These are phyloP conservation scores for Penicillium nucicola DNA, from an alignment of 495 filamentous ascomycete genomes.

Conservation along the genomic window DNA sequence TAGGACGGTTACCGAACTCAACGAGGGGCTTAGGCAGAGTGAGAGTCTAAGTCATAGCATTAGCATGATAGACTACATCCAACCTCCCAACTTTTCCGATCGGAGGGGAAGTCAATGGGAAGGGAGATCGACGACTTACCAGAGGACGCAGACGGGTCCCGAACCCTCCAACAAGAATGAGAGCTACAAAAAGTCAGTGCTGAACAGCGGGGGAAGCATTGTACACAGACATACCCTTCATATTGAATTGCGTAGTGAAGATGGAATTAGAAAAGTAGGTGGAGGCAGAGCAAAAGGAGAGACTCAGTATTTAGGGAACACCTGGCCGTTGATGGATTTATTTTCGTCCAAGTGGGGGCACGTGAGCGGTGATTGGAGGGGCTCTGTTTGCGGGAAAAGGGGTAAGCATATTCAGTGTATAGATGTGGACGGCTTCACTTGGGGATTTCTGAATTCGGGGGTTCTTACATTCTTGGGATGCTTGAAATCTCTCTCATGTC, in stretches of 20 bases:
- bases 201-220: conserved; percentile 2
- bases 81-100: conserved; percentile 11
- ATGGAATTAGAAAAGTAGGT: conserved; percentile 8
- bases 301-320: conserved; percentile 29
- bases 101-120: conserved; percentile 13
- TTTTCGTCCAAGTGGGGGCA: conserved; percentile 29
- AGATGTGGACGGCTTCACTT: neutral
- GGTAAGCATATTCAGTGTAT: conserved; percentile 1
- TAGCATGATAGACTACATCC: conserved; percentile 2
- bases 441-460: neutral
- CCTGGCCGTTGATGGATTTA: conserved; percentile 34
- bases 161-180: conserved; percentile 99
- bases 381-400: conserved; percentile 34
- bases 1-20: conserved; percentile 96
- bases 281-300: conserved; percentile 11
- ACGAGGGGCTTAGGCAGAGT: conserved; percentile 97
- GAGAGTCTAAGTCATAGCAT: conserved; percentile 63
- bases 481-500: too few species aligned
- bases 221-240: conserved; percentile 49
- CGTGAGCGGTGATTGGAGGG: conserved; percentile 27
- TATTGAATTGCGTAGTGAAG: conserved; percentile 25
- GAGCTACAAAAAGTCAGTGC: conserved; percentile 55
- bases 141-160: conserved; percentile 96
- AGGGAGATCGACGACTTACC: conserved; percentile 56
- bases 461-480: neutral